These are phyloP conservation scores for Dactylellina leptospora DNA, from an alignment of 2,329 filamentous ascomycete species.

Conservation along the genomic window DNA sequence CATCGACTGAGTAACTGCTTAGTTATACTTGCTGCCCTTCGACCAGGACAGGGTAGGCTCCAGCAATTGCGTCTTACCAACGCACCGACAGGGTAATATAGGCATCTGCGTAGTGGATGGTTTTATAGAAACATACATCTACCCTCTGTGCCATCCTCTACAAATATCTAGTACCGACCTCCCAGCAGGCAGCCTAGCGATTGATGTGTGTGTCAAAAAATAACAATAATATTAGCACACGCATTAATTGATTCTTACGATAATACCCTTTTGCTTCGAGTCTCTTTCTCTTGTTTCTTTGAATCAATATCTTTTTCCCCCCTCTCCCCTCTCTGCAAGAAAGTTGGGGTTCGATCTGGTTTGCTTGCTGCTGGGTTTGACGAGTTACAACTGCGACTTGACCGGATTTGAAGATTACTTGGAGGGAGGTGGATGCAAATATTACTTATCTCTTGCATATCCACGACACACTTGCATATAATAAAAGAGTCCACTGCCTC, in stretches of 20 bases:
- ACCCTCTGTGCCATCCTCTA: conserved; percentile 24
- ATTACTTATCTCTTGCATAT: conserved; percentile 52
- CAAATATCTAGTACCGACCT: conserved; percentile 36
- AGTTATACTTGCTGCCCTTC: conserved; percentile 19
- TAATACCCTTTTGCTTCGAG: conserved; percentile 8
- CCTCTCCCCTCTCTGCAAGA: neutral
- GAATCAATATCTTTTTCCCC: neutral
- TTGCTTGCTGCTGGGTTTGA: conserved; percentile 34
- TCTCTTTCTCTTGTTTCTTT: conserved; percentile 13
- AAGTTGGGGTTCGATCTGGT: conserved; percentile 25
- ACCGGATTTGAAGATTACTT: conserved; percentile 50
- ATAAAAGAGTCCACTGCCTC: neutral
- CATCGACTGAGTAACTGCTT: conserved; percentile 41
- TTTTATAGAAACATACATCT: conserved; percentile 38
- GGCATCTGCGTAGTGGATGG: conserved; percentile 45
- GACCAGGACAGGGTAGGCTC: conserved; percentile 46
- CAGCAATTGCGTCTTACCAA: conserved; percentile 47
- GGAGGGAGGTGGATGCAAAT: conserved; percentile 52
- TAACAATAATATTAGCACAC: conserved; percentile 21
- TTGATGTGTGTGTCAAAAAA: conserved; percentile 37
- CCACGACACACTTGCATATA: conserved; percentile 52
- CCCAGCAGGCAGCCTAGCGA: conserved; percentile 20
- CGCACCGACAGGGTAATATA: conserved; percentile 50
- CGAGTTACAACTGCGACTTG: conserved; percentile 37
- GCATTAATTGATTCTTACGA: conserved; percentile 23